Conservation (phyloP, 2,329 filamentous ascomycete genomes). For the Aureobasidium sp. region DNA sequence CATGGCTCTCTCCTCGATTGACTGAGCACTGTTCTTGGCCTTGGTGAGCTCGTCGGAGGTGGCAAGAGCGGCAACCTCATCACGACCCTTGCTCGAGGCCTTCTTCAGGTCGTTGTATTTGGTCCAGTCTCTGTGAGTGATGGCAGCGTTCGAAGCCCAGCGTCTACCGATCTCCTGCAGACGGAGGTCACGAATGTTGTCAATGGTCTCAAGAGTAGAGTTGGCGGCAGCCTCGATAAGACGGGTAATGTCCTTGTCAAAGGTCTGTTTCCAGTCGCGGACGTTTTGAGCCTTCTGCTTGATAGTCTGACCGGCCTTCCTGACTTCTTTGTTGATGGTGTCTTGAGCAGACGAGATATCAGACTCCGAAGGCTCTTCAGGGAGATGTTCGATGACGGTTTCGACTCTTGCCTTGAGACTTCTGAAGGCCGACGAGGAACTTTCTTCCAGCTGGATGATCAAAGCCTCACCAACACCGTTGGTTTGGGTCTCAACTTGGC, state of each 20-base stretch:
- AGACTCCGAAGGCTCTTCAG: conserved; percentile 50
- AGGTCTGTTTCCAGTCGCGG: conserved; percentile 67
- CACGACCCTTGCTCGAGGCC: conserved; percentile 76
- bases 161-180: conserved; percentile 85
- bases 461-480: conserved; percentile 59
- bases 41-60: conserved; percentile 63
- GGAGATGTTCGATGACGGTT: conserved; percentile 46
- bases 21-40: conserved; percentile 60
- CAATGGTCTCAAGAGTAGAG: conserved; percentile 74
- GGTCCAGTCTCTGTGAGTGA: conserved; percentile 96
- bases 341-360: conserved; percentile 47
- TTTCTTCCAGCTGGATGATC: conserved; percentile 60
- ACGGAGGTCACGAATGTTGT: conserved; percentile 73
- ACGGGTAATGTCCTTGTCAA: conserved; percentile 60
- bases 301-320: conserved; percentile 62
- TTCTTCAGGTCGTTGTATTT: conserved; percentile 86
- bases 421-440: conserved; percentile 56
- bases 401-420: conserved; percentile 62
- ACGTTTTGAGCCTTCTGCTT: conserved; percentile 71
- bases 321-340: conserved; percentile 50
- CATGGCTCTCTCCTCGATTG: conserved; percentile 76
- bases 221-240: conserved; percentile 68
- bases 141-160: conserved; percentile 92
- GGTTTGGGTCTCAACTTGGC: conserved; percentile 61
- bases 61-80: conserved; percentile 70